Conservation (phyloP, 768 basidiomycete genomes). For the Trametes sanguinea region DNA sequence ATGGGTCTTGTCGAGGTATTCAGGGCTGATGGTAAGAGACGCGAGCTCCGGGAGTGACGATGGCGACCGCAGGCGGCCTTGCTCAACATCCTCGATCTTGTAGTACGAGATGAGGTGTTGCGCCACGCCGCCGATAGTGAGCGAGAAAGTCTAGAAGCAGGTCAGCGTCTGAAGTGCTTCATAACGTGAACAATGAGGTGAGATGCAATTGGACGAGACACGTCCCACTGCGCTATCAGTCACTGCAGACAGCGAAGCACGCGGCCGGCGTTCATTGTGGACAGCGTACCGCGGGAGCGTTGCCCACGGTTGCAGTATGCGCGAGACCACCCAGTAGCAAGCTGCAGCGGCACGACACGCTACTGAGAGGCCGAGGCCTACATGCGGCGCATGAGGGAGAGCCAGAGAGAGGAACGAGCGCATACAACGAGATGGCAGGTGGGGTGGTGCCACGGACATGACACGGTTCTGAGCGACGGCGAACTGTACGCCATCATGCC, state of each 20-base stretch:
- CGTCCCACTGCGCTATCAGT: constrained; percentile 13
- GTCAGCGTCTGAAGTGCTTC: constrained; percentile 2
- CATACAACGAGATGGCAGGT: too few relatives aligned
- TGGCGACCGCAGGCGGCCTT: constrained; percentile 84
- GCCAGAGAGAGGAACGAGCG: not conserved
- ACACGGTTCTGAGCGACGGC: not conserved
- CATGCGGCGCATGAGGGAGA: not conserved
- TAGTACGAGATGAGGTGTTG: constrained; percentile 97
- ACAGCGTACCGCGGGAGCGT: constrained; percentile 10
- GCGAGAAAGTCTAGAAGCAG: constrained; percentile 76
- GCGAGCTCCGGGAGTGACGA: constrained; percentile 88
- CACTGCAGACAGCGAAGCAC: constrained; percentile 16
- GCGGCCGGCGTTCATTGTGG: constrained; percentile 1
- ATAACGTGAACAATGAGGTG: not conserved
- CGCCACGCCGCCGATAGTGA: constrained; percentile 79
- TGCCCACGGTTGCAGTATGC: not conserved
- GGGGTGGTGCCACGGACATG: too few relatives aligned
- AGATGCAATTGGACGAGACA: not conserved
- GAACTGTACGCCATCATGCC: not conserved
- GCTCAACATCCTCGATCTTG: constrained; percentile 86
- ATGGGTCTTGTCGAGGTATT: constrained; percentile 87
- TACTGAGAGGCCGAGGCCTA: too few relatives aligned
- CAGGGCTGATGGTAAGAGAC: constrained; percentile 80
- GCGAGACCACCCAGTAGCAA: not conserved
- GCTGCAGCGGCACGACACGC: not conserved